These are phyloP conservation scores for Xylaria sp. DNA, from an alignment of 2,329 filamentous ascomycete genomes.

Conservation along the genomic window DNA sequence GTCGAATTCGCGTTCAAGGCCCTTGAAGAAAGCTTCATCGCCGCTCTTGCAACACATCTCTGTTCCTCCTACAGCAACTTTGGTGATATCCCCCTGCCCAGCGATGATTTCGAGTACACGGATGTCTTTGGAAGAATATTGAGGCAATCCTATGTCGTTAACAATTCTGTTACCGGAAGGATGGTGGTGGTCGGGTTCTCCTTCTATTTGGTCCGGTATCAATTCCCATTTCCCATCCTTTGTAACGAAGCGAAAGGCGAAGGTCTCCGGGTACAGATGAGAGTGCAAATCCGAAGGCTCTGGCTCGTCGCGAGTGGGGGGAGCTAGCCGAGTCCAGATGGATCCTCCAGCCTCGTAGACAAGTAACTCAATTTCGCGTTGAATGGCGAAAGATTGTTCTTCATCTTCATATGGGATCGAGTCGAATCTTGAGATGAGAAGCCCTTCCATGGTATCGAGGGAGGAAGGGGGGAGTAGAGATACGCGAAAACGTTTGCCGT, in stretches of 20 bases:
- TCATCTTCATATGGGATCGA: too few species aligned
- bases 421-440: too few species aligned
- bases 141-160: constrained; percentile 24
- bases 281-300: constrained; percentile 21
- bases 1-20: constrained; percentile 25
- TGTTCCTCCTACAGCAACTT: constrained; percentile 19
- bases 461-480: too few species aligned
- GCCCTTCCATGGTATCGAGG: too few species aligned
- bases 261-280: constrained; percentile 22
- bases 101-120: constrained; percentile 11
- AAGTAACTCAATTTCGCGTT: too few species aligned
- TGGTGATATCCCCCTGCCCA: constrained; percentile 17
- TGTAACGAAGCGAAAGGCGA: constrained; percentile 24
- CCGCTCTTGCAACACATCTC: constrained; percentile 27
- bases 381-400: too few species aligned
- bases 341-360: constrained; percentile 19
- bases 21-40: constrained; percentile 1
- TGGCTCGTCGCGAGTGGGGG: constrained; percentile 1
- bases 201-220: constrained; percentile 11
- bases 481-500: too few species aligned
- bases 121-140: constrained; percentile 28
- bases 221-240: constrained; percentile 25
- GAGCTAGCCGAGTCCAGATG: constrained; percentile 24
- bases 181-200: constrained; percentile 15
- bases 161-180: constrained; percentile 15